Evolutionary conservation across 202 grass and related monocot genomes (phyloP).

Genomic region (Carex sylvatica): DNA sequence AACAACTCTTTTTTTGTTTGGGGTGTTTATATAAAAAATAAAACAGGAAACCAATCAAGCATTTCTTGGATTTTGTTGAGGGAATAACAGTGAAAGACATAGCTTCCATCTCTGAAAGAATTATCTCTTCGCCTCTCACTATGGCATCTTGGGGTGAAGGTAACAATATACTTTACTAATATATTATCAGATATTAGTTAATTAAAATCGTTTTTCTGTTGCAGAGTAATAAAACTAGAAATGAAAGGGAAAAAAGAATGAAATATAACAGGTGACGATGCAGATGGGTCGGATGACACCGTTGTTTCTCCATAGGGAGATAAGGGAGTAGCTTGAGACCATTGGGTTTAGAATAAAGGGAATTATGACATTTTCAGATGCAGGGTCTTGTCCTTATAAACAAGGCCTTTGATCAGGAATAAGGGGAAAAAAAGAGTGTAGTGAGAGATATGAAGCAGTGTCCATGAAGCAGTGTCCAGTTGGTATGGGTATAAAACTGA

Average conservation of each 20-base stretch:
- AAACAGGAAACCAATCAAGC: conserved; percentile 60
- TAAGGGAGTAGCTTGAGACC: not conserved
- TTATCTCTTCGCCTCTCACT: conserved; percentile 63
- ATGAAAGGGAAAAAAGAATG: not conserved
- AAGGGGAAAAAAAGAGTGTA: not conserved
- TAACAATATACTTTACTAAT: conserved; percentile 33
- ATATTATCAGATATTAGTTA: conserved; percentile 2
- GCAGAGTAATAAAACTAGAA: not conserved
- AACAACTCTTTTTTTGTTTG: not conserved
- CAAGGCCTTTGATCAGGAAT: not conserved
- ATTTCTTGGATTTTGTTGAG: conserved; percentile 61
- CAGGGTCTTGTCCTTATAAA: not conserved
- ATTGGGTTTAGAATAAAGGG: not conserved
- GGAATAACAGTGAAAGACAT: conserved; percentile 64
- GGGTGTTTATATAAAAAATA: not conserved
- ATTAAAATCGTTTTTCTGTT: not conserved
- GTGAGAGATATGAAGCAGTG: not conserved
- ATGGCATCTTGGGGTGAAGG: conserved; percentile 71
- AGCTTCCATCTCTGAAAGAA: conserved; percentile 45
- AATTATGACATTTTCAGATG: not conserved
- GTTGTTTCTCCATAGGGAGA: not conserved
- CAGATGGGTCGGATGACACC: not conserved
- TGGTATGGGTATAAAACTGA: not conserved
- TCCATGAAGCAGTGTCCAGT: not conserved
- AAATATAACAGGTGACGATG: not conserved